These are phyloP conservation scores for Panellus pusillus DNA, from an alignment of 768 basidiomycete species.

Conservation along the genomic window DNA sequence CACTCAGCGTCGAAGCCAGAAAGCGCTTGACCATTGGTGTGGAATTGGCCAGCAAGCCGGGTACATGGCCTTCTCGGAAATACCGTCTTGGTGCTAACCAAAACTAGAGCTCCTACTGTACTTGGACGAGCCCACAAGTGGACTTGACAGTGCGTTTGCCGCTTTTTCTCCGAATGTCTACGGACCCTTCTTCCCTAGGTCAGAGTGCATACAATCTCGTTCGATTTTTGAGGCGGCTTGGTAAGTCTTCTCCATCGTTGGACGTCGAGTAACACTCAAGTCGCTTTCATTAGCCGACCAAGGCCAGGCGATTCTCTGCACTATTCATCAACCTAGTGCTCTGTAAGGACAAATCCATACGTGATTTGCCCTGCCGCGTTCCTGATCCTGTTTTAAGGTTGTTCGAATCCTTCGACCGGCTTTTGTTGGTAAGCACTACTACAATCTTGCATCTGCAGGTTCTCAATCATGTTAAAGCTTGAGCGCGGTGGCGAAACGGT, in stretches of 20 bases:
- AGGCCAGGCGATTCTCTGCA: conserved; percentile 89
- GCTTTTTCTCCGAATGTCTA: not conserved
- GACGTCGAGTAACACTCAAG: not conserved
- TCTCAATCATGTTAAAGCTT: conserved; percentile 27
- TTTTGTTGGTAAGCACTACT: conserved; percentile 40
- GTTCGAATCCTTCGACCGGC: conserved; percentile 83
- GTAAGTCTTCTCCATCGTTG: not conserved
- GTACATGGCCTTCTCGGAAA: not conserved
- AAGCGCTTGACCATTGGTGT: conserved; percentile 92
- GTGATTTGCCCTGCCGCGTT: not conserved
- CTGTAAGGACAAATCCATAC: conserved; percentile 28
- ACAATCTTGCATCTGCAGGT: not conserved
- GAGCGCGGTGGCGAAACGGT: conserved; percentile 86
- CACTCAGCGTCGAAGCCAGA: conserved; percentile 65
- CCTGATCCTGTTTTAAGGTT: conserved; percentile 31
- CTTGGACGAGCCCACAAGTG: conserved; percentile 43
- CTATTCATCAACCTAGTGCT: conserved; percentile 86
- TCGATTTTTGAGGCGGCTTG: conserved; percentile 79
- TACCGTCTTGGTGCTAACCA: not conserved
- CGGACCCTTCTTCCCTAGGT: conserved; percentile 35
- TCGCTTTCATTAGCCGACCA: conserved; percentile 46
- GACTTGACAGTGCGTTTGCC: conserved; percentile 37
- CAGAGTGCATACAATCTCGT: conserved; percentile 81
- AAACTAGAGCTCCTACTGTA: conserved; percentile 54
- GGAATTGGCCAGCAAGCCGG: conserved; percentile 83